Percentiles rank a stretch among this genome's conserved stretches.
phyloP scores from a whole-genome alignment of 2,329 filamentous ascomycete genomes.

The Fusarium piperis region DNA sequence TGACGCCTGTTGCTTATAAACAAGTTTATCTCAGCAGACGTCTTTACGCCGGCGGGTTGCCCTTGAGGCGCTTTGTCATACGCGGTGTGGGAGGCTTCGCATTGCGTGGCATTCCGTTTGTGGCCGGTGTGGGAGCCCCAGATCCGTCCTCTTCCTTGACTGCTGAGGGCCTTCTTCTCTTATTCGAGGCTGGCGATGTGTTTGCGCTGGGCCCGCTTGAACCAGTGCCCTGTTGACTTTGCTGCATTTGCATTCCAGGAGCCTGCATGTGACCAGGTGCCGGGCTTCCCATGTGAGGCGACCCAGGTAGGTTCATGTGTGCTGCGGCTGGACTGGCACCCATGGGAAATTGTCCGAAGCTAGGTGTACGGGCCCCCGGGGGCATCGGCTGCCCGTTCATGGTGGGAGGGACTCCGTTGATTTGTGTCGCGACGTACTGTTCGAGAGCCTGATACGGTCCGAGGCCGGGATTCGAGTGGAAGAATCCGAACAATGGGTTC shows the following conservation, averaged over 20 bases:
- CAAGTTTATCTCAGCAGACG: not conserved
- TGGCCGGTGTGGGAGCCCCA: conserved; percentile 58
- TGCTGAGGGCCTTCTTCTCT: conserved; percentile 65
- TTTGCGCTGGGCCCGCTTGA: conserved; percentile 74
- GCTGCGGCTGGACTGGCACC: conserved; percentile 67
- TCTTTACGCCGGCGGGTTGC: conserved; percentile 51
- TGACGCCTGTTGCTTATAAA: not conserved
- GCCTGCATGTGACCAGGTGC: conserved; percentile 71
- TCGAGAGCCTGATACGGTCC: conserved; percentile 68
- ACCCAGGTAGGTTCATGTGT: conserved; percentile 71
- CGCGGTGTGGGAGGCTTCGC: conserved; percentile 68
- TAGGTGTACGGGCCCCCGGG: conserved; percentile 62
- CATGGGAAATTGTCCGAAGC: conserved; percentile 67
- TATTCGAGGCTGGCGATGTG: conserved; percentile 70
- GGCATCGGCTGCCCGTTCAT: conserved; percentile 62
- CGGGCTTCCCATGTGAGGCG: conserved; percentile 69
- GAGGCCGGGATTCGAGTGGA: conserved; percentile 62
- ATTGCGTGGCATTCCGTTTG: conserved; percentile 61
- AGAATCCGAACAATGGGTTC: conserved; percentile 70
- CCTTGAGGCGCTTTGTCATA: conserved; percentile 65
- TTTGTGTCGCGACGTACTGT: conserved; percentile 63
- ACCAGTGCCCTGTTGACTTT: conserved; percentile 73
- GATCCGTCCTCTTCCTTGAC: conserved; percentile 66
- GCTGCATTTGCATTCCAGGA: conserved; percentile 72
- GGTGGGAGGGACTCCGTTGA: conserved; percentile 51